These are phyloP conservation scores for Schizophyllum commune DNA, from an alignment of 1,284 basidiomycete species.

Conservation along the genomic window DNA sequence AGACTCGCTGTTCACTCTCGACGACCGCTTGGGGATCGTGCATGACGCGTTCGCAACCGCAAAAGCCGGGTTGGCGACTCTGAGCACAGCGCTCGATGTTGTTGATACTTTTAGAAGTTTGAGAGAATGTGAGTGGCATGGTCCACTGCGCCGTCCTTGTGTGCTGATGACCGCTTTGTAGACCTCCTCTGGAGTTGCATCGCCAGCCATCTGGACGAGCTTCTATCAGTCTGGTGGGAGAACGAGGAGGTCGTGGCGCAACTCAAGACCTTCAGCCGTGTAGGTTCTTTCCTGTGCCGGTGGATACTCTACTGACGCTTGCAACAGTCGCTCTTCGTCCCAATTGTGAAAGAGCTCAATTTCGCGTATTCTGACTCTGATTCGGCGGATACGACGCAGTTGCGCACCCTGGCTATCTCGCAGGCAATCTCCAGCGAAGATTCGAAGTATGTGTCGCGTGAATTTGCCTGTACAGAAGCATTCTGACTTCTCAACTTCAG, in stretches of 20 bases:
- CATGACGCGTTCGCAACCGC: constrained; percentile 78
- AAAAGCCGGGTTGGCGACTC: constrained; percentile 70
- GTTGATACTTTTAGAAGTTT: constrained; percentile 55
- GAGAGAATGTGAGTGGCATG: constrained; percentile 80
- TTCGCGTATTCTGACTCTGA: constrained; percentile 73
- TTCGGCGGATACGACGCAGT: constrained; percentile 61
- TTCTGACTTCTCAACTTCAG: too few species aligned
- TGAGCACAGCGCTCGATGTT: constrained; percentile 75
- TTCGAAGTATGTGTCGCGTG: constrained; percentile 39
- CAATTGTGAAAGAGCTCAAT: constrained; percentile 74
- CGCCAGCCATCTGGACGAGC: constrained; percentile 41
- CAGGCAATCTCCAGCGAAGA: constrained; percentile 60
- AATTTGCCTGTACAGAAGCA: too few species aligned
- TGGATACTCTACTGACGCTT: constrained; percentile 4
- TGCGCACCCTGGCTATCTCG: constrained; percentile 73
- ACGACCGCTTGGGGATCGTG: constrained; percentile 84
- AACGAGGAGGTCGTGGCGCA: constrained; percentile 51
- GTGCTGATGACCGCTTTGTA: constrained; percentile 20
- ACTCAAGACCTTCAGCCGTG: constrained; percentile 58
- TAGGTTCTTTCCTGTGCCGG: constrained; percentile 23
- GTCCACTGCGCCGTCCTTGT: too few species aligned
- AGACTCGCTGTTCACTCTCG: constrained; percentile 63
- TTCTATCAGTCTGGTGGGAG: constrained; percentile 86
- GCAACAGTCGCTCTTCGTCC: constrained; percentile 62
- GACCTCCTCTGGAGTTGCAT: constrained; percentile 75